Percentiles rank a stretch among this genome's conserved stretches.
Conservation (phyloP, 768 basidiomycete genomes). For the Xanthoconium purpureum region DNA sequence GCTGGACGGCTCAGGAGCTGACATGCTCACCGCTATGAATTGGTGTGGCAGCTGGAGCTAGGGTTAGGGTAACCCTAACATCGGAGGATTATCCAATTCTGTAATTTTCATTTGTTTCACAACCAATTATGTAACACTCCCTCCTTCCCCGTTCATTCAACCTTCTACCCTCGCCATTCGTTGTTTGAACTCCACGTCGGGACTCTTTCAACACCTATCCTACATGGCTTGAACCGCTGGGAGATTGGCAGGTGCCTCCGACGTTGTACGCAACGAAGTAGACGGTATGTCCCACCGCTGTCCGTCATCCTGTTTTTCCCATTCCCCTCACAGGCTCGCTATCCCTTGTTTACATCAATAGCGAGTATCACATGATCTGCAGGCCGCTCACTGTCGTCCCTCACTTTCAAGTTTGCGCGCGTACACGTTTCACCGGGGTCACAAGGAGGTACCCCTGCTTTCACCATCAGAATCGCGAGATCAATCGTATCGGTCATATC, state of each 20-base stretch:
- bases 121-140: no score
- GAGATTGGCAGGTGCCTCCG: constrained; percentile 54
- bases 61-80: no score
- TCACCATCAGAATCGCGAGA: constrained; percentile 7
- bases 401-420: constrained; percentile 10
- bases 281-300: constrained; percentile 40
- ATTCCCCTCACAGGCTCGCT: constrained; percentile 20
- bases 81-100: no score
- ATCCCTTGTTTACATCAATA: constrained; percentile 38
- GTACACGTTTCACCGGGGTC: constrained; percentile 11
- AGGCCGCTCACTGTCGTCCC: constrained; percentile 39
- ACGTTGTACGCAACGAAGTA: constrained; percentile 41
- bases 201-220: constrained; percentile 15
- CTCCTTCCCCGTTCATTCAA: constrained; percentile 11
- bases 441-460: constrained; percentile 19
- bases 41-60: no score
- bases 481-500: neutral
- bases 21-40: no score
- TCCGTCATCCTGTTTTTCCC: constrained; percentile 1
- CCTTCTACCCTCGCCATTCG: constrained; percentile 9
- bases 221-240: constrained; percentile 42
- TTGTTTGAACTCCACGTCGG: constrained; percentile 28
- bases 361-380: constrained; percentile 43
- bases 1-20: no score
- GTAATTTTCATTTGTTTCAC: no score